Conservation (phyloP, 139 green algal species). For the Ulvella scutata region DNA sequence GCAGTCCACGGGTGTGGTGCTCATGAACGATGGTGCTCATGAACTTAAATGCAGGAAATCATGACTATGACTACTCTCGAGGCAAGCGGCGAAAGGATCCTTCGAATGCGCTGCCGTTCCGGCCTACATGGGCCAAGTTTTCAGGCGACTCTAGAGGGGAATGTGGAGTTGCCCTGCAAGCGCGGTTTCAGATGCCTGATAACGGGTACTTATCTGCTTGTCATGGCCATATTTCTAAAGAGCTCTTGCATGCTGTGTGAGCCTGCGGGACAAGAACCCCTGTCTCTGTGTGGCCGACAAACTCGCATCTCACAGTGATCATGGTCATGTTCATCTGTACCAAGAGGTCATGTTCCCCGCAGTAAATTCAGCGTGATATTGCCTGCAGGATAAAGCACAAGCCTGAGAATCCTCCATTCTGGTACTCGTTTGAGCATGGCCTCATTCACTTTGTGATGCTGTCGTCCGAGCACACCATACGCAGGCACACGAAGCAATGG, state of each 20-base stretch:
- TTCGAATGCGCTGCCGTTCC: constrained; percentile 18
- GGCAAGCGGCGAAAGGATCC: constrained; percentile 19
- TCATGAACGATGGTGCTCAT: too few species aligned
- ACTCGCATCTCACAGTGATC: too few species aligned
- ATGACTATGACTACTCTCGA: constrained; percentile 40
- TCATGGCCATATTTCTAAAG: too few species aligned
- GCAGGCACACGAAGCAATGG: constrained; percentile 32
- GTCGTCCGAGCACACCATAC: constrained; percentile 60
- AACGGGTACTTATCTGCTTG: not conserved
- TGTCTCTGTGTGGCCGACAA: too few species aligned
- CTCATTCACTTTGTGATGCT: constrained; percentile 45
- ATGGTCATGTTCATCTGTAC: too few species aligned
- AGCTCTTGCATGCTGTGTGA: too few species aligned
- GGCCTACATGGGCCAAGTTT: constrained; percentile 40
- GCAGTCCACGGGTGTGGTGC: too few species aligned
- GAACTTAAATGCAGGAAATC: too few species aligned
- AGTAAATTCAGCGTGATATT: too few species aligned
- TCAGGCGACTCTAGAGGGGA: constrained; percentile 43
- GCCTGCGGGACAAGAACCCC: too few species aligned
- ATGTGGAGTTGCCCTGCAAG: constrained; percentile 34
- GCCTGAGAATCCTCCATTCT: constrained; percentile 48
- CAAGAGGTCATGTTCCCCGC: too few species aligned
- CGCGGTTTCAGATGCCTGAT: constrained; percentile 42
- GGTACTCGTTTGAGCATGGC: constrained; percentile 63
- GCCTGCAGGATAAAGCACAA: too few species aligned